These are phyloP conservation scores for Achaetomiella virescens DNA, from an alignment of 495 filamentous ascomycete genomes.

Conservation along the genomic window DNA sequence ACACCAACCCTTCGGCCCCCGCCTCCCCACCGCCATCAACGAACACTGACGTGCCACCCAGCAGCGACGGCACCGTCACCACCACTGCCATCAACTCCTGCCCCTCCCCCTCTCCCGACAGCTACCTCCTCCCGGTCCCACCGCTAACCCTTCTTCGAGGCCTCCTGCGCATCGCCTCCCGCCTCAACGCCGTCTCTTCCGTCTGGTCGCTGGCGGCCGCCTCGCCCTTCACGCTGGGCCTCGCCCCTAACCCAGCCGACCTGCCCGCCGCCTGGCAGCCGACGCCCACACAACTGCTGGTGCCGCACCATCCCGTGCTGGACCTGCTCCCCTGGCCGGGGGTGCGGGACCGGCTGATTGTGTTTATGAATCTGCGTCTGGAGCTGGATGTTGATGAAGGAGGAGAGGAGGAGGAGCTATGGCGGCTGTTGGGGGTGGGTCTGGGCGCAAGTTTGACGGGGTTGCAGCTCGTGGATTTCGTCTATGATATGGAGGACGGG, in stretches of 20 bases:
- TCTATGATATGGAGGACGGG: conserved; percentile 45
- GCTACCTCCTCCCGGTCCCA: conserved; percentile 27
- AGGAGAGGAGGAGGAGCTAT: no score
- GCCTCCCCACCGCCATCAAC: no score
- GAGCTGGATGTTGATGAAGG: conserved; percentile 23
- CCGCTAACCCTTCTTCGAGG: conserved; percentile 24
- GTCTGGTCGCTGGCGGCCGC: conserved; percentile 18
- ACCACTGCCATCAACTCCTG: not conserved
- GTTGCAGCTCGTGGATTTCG: conserved; percentile 30
- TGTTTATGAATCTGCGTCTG: conserved; percentile 35
- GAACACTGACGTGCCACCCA: no score
- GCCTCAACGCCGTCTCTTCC: conserved; percentile 14
- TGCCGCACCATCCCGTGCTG: conserved; percentile 46
- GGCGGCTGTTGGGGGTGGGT: no score
- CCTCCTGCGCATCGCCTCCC: conserved; percentile 21
- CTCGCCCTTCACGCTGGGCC: conserved; percentile 18
- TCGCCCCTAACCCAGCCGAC: conserved; percentile 7
- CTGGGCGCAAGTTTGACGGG: no score
- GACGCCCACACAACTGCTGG: conserved; percentile 18
- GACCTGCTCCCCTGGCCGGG: conserved; percentile 47
- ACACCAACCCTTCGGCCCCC: no score
- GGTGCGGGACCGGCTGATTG: conserved; percentile 41
- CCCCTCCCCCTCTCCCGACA: conserved; percentile 10
- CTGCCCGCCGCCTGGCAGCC: conserved; percentile 25
- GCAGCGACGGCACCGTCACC: no score